A percentile compares a stretch with the other conserved stretches of the same genome.
These are phyloP conservation scores for Thuja plicata DNA, from an alignment of 83 land plant species.

Conservation along the genomic window DNA sequence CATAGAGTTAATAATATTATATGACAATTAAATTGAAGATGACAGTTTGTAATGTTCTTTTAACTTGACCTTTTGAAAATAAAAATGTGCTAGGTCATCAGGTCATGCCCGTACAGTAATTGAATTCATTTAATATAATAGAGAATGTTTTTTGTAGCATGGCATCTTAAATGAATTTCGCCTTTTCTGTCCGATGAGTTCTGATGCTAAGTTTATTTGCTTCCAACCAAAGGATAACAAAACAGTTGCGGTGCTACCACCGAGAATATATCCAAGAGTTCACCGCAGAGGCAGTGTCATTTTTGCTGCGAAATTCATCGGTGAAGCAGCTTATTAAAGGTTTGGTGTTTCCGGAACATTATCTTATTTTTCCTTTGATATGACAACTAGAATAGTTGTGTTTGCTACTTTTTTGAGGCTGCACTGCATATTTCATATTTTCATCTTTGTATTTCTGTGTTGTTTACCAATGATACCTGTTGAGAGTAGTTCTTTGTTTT, in stretches of 20 bases:
- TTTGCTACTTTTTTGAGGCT: not conserved
- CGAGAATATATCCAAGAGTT: conserved; percentile 80
- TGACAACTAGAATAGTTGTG: not conserved
- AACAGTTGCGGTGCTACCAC: conserved; percentile 57
- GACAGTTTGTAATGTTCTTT: not conserved
- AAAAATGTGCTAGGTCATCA: not conserved
- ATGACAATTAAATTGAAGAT: not conserved
- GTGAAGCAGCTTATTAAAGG: conserved; percentile 66
- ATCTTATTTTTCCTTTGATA: not conserved
- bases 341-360: conserved; percentile 17
- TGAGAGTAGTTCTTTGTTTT: not conserved
- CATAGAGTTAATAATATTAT: not conserved
- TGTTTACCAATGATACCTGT: not conserved
- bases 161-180: not conserved
- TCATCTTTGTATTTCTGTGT: not conserved
- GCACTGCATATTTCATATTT: not conserved
- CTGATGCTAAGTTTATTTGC: not conserved
- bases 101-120: not conserved
- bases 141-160: not conserved
- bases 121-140: not conserved
- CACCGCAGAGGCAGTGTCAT: conserved; percentile 82
- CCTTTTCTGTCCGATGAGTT: not conserved
- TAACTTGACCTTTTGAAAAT: not conserved
- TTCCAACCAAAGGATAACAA: conserved; percentile 51
- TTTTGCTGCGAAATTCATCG: conserved; percentile 80